These are phyloP conservation scores for Leptographium procerum DNA, from an alignment of 2,329 filamentous ascomycete species.

Conservation along the genomic window DNA sequence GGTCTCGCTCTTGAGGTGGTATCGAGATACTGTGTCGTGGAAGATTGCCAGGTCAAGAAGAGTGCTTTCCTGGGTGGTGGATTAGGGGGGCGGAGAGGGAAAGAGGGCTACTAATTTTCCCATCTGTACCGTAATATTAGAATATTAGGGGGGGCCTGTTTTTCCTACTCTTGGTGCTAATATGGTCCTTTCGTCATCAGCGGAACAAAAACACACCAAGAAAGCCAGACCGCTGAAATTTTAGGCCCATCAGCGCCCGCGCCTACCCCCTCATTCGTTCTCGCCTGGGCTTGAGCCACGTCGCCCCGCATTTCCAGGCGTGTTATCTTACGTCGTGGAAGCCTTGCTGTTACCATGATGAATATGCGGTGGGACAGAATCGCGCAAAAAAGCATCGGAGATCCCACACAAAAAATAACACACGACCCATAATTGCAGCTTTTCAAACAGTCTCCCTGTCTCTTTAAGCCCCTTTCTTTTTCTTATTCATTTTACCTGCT, in stretches of 20 bases:
- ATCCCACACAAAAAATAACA: not conserved
- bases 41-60: no score
- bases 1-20: no score
- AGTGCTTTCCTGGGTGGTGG: no score
- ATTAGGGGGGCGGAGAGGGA: not conserved
- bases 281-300: not conserved
- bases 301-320: not conserved
- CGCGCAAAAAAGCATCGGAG: not conserved
- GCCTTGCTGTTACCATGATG: not conserved
- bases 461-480: not conserved
- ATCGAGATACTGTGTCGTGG: no score
- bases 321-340: not conserved
- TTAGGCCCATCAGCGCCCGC: not conserved
- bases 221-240: not conserved
- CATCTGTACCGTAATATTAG: not conserved
- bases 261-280: not conserved
- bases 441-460: no score
- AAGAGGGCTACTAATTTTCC: not conserved
- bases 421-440: no score
- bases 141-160: not conserved
- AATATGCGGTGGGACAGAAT: not conserved
- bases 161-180: not conserved
- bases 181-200: not conserved
- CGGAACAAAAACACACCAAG: not conserved
- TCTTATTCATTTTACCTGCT: not conserved